Evolutionary conservation across 163 green algal genomes (phyloP).

Genomic region (Chlamydomonas reinhardtii): DNA sequence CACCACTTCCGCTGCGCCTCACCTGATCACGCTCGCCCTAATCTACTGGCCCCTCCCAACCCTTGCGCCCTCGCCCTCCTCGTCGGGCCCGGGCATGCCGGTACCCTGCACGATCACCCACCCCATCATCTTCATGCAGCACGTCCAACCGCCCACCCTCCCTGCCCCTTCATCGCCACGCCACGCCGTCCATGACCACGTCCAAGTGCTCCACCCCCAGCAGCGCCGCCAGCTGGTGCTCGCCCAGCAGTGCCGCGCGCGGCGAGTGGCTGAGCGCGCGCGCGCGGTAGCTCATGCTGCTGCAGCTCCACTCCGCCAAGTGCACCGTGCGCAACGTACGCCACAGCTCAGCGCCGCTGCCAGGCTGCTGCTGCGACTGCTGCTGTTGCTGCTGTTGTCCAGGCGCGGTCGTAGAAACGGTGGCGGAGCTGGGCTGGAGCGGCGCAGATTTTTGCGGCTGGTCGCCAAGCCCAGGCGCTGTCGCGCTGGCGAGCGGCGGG

Average conservation of each 20-base stretch:
- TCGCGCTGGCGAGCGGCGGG: not conserved
- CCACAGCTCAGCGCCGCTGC: not conserved
- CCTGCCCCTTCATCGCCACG: constrained; percentile 15
- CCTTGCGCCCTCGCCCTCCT: too few species aligned
- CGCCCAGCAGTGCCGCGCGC: constrained; percentile 10
- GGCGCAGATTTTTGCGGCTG: not conserved
- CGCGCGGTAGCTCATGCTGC: constrained; percentile 17
- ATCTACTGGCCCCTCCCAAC: too few species aligned
- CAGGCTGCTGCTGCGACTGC: not conserved
- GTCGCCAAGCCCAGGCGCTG: not conserved
- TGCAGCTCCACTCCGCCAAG: constrained; percentile 35
- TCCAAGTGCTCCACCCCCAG: constrained; percentile 32
- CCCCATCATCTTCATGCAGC: too few species aligned
- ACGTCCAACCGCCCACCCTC: too few species aligned
- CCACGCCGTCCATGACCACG: constrained; percentile 51
- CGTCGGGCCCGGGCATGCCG: too few species aligned
- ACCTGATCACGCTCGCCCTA: too few species aligned
- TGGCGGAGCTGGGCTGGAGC: too few species aligned
- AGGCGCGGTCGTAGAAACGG: too few species aligned
- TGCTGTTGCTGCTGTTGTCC: too few species aligned
- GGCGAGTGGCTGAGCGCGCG: constrained; percentile 29
- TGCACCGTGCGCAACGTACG: constrained; percentile 3
- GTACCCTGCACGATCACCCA: too few species aligned
- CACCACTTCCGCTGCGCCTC: too few species aligned
- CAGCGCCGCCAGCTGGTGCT: constrained; percentile 42